Evolutionary conservation across 2,329 filamentous ascomycete species (phyloP), one percentile per base, ranked within the genome.

Genomic region (Phaeosphaeriaceae sp.): DNA sequence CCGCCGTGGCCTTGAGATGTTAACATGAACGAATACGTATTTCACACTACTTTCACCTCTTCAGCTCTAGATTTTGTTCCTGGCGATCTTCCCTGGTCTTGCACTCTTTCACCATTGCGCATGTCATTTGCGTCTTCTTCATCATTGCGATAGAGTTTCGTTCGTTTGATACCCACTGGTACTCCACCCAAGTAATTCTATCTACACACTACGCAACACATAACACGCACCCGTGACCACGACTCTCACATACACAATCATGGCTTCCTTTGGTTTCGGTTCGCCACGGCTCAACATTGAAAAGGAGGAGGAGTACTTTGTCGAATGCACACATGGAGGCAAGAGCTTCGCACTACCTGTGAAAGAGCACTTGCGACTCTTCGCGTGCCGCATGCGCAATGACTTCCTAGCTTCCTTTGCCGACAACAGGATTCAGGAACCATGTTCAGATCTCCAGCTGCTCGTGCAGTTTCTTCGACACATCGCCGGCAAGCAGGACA

Each of bases 361-460:
- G 15, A 50, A 50, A 19, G 48, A 50, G 48, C 54, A 60, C 41
- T 46, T 61, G 24, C 46, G 51, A 11, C 48, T 57, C 20, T 63
- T 63, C 42, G 48, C 60, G 19, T 57, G 53, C 27, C 57, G 57
- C 15, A 57, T 54, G 49, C 60, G 57, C 9, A 60, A 61, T 24
- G 55, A 63, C 40, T 63, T 63, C 25, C 51, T 61, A 13, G 22
- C 45, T n/a, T 57, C 41, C 21, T 60, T 55, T 33, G 24, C 47
- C 47, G 48, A 60, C n/a, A 54, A 56, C 2, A 53, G 6, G 6
- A 19, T 57, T n/a, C 57, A 48, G 36, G 60, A 62, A 17, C 60
- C 60, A 50, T 53, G 51, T 47, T 62, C 60, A 53, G 54, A 55
- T 42, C 46, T 62, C 15, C 60, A 62, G 13, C 36, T 62, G 25